Percentiles rank a stretch among this genome's conserved stretches.
Evolutionary conservation across 164 flowering plant genomes (phyloP).

Genomic region (Berberis thunbergii): DNA sequence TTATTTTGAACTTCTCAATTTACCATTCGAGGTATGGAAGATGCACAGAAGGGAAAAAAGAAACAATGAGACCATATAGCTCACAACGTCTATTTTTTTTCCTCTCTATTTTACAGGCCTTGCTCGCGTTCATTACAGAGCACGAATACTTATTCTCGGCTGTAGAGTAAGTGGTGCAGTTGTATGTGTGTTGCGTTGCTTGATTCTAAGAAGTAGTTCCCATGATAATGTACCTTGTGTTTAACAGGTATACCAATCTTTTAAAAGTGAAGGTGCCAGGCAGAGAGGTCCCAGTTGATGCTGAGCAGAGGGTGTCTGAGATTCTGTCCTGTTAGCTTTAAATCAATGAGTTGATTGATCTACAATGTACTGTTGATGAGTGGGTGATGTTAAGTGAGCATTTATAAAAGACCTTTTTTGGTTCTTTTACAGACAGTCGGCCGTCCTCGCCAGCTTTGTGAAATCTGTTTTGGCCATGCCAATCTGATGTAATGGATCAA

Average conservation of each 20-base stretch:
- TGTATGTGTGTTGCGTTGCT: not conserved
- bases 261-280: slow-evolving; percentile 88
- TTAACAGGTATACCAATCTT: slow-evolving; percentile 70
- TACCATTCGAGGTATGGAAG: slow-evolving; percentile 78
- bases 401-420: no score
- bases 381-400: no score
- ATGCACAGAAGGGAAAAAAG: not conserved
- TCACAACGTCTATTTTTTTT: not conserved
- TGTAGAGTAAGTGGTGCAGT: slow-evolving; percentile 61
- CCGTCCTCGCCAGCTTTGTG: no score
- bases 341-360: no score
- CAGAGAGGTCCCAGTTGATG: slow-evolving; percentile 81
- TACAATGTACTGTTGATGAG: no score
- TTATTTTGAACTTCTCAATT: slow-evolving; percentile 82
- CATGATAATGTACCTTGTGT: not conserved
- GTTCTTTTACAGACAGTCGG: no score
- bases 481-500: no score
- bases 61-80: not conserved
- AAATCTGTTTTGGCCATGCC: no score
- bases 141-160: slow-evolving; percentile 65
- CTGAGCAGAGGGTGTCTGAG: slow-evolving; percentile 56
- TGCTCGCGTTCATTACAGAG: slow-evolving; percentile 86
- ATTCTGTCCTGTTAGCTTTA: slow-evolving; percentile 38
- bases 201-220: not conserved
- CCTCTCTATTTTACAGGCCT: slow-evolving; percentile 46